phyloP scores from a whole-genome alignment of 1,139 yeast species.

The Magnusiomyces magnusii region DNA sequence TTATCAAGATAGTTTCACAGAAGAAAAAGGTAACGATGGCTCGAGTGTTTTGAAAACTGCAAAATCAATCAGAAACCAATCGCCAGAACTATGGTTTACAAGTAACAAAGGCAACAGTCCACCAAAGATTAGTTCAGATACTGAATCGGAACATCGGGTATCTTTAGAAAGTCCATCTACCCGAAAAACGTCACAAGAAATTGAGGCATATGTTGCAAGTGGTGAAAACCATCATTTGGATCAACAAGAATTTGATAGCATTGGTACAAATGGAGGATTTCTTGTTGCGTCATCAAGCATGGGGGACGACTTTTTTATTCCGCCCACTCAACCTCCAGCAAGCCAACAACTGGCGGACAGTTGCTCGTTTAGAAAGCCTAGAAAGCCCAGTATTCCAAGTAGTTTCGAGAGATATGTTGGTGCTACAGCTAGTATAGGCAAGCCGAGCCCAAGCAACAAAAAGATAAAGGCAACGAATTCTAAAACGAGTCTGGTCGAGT shows the following conservation, averaged over 20 bases:
- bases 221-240: background rate
- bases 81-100: background rate
- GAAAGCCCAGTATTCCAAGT: background rate
- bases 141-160: background rate
- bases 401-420: background rate
- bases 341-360: background rate
- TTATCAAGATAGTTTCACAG: background rate
- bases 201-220: background rate
- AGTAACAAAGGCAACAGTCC: background rate
- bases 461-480: background rate
- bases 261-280: background rate
- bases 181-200: background rate
- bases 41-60: background rate
- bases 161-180: background rate
- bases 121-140: background rate
- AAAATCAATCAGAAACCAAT: background rate
- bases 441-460: background rate
- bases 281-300: background rate
- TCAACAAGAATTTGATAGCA: background rate
- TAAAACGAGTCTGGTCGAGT: background rate
- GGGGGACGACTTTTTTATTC: background rate
- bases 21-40: background rate
- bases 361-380: background rate
- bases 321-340: background rate
- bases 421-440: background rate